Conservation (phyloP, 164 flowering plant genomes). For the Aristolochia fimbriata region DNA sequence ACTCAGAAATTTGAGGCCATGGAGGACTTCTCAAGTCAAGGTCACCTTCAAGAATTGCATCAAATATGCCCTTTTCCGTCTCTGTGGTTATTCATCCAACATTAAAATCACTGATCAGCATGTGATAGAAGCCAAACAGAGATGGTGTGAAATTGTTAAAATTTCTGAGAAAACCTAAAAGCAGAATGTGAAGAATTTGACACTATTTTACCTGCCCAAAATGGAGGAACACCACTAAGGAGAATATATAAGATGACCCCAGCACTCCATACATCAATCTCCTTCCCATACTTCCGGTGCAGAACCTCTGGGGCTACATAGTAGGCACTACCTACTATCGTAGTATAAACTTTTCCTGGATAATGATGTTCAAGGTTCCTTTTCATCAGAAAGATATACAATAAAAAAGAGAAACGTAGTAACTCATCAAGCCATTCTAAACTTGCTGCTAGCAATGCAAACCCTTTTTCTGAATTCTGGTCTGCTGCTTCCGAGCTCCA, state of each 20-base stretch:
- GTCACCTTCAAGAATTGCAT: constrained; percentile 36
- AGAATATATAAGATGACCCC: constrained; percentile 90
- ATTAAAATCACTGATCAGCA: background rate
- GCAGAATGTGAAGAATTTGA: background rate
- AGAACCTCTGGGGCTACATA: constrained; percentile 92
- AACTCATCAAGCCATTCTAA: no score
- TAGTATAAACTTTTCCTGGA: constrained; percentile 56
- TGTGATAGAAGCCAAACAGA: background rate
- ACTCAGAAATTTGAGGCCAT: constrained; percentile 74
- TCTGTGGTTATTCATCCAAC: constrained; percentile 31
- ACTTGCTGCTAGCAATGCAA: no score
- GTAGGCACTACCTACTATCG: constrained; percentile 83
- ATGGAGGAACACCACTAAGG: constrained; percentile 77
- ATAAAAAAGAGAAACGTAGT: no score
- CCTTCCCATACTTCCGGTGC: constrained; percentile 59
- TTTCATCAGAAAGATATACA: no score
- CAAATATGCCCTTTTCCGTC: constrained; percentile 68
- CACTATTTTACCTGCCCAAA: constrained; percentile 61
- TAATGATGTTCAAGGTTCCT: background rate
- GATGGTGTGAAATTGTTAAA: background rate
- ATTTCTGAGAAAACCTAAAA: background rate
- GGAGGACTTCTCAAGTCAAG: constrained; percentile 56
- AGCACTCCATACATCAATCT: constrained; percentile 94
- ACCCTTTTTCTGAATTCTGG: no score
- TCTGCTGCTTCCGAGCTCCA: no score